Conservation (phyloP, 805 yeast species). For the Nakazawaea anatomiae region DNA sequence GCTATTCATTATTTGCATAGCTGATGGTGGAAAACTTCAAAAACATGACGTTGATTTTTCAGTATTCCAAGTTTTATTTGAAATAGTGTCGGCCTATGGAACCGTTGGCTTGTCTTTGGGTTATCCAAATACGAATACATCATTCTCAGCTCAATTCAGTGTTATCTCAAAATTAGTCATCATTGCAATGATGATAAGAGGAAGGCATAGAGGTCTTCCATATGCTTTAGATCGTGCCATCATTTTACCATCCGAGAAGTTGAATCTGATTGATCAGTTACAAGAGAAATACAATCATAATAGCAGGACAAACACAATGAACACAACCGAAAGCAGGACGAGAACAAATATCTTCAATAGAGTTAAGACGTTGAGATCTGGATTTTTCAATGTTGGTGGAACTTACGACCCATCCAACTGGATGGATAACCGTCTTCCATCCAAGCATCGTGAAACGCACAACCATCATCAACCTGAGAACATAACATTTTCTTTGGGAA, state of each 20-base stretch:
- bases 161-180: constrained; percentile 76
- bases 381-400: constrained; percentile 8
- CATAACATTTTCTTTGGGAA: constrained; percentile 6
- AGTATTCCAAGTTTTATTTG: constrained; percentile 74
- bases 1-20: constrained; percentile 77
- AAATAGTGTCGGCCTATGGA: constrained; percentile 91
- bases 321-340: not conserved
- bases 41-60: constrained; percentile 44
- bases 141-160: constrained; percentile 69
- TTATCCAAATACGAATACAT: constrained; percentile 58
- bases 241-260: constrained; percentile 67
- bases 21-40: constrained; percentile 63
- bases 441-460: not conserved
- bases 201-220: constrained; percentile 95
- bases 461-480: constrained; percentile 8
- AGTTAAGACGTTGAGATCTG: constrained; percentile 6
- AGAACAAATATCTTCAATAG: constrained; percentile 7
- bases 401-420: constrained; percentile 2
- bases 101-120: constrained; percentile 93
- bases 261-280: constrained; percentile 54
- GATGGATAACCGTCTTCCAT: constrained; percentile 6
- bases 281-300: constrained; percentile 29
- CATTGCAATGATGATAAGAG: constrained; percentile 87
- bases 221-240: constrained; percentile 91
- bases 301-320: not conserved